phyloP scores from a whole-genome alignment of 805 yeast genomes.

The Saccharomycodes ludwigii region DNA sequence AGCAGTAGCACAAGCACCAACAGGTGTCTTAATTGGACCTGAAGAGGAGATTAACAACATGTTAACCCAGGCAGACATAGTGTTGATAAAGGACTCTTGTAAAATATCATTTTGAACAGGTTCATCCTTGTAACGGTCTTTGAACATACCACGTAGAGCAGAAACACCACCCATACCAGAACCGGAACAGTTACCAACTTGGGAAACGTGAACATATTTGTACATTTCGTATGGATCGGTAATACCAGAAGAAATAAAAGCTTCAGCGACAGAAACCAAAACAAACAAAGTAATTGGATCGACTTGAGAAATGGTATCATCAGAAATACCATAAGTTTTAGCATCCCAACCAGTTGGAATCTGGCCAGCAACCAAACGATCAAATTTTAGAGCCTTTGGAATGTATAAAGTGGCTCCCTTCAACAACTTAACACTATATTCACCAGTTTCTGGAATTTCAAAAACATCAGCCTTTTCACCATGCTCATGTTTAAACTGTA shows the following conservation, averaged over 20 bases:
- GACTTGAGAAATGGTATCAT: slow-evolving; percentile 86
- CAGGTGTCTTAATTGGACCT: slow-evolving; percentile 99
- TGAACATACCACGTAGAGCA: slow-evolving; percentile 96
- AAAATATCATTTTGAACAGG: slow-evolving; percentile 96
- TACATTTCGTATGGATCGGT: slow-evolving; percentile 98
- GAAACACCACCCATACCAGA: slow-evolving; percentile 99
- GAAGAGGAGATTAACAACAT: slow-evolving; percentile 94
- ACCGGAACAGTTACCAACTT: slow-evolving; percentile 98
- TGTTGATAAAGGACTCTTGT: slow-evolving; percentile 97
- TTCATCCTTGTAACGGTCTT: slow-evolving; percentile 80
- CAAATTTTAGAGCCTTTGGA: slow-evolving; percentile 66
- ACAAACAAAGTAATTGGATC: slow-evolving; percentile 92
- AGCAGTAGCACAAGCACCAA: slow-evolving; percentile 99
- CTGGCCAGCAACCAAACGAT: slow-evolving; percentile 66
- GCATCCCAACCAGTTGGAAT: slow-evolving; percentile 99
- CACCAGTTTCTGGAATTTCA: slow-evolving; percentile 81
- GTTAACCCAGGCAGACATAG: slow-evolving; percentile 99
- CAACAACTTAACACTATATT: slow-evolving; percentile 77
- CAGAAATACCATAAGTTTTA: slow-evolving; percentile 84
- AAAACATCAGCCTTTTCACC: slow-evolving; percentile 89
- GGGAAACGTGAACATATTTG: slow-evolving; percentile 95
- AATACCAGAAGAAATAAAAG: slow-evolving; percentile 85
- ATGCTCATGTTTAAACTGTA: slow-evolving; percentile 86
- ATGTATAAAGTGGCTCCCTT: slow-evolving; percentile 86
- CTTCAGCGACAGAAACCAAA: slow-evolving; percentile 90